A percentile compares a stretch with the other conserved stretches of the same genome.
Conservation (phyloP, 352 stramenopile species). For the Globisporangium ultimum region DNA sequence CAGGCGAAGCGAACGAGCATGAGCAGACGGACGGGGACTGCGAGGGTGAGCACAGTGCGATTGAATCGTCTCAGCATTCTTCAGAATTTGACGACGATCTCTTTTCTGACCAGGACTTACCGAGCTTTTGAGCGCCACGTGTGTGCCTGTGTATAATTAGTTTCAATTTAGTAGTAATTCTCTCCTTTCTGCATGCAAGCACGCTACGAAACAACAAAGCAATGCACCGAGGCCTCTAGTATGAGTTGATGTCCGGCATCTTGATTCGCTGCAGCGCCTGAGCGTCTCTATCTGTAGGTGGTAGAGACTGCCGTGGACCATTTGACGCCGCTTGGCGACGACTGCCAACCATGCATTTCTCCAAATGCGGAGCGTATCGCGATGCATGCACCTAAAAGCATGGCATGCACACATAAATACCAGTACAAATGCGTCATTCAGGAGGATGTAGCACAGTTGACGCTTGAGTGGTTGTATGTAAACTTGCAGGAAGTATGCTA, state of each 20-base stretch:
- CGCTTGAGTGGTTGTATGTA: no score
- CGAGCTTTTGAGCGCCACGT: conserved; percentile 27
- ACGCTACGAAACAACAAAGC: background rate
- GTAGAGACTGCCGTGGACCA: conserved; percentile 3
- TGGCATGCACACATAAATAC: no score
- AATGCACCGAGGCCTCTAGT: background rate
- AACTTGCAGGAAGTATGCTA: background rate
- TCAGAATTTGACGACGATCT: conserved; percentile 60
- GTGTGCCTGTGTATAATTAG: background rate
- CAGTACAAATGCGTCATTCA: no score
- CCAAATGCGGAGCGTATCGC: conserved; percentile 64
- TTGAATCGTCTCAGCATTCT: conserved; percentile 24
- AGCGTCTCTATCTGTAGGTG: background rate
- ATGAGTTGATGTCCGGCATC: conserved; percentile 2
- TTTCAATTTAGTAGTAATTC: no score
- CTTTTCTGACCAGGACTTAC: conserved; percentile 48
- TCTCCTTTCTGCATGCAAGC: no score
- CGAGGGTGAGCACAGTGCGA: conserved; percentile 12
- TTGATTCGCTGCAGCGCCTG: conserved; percentile 1
- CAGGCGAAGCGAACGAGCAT: conserved; percentile 17
- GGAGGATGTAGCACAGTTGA: no score
- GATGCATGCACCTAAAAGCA: conserved; percentile 54
- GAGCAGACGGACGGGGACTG: conserved; percentile 1
- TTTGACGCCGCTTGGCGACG: conserved; percentile 29
- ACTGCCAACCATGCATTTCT: conserved; percentile 67